phyloP scores from a whole-genome alignment of 2,329 filamentous ascomycete genomes.

The Aspergillus niger region DNA sequence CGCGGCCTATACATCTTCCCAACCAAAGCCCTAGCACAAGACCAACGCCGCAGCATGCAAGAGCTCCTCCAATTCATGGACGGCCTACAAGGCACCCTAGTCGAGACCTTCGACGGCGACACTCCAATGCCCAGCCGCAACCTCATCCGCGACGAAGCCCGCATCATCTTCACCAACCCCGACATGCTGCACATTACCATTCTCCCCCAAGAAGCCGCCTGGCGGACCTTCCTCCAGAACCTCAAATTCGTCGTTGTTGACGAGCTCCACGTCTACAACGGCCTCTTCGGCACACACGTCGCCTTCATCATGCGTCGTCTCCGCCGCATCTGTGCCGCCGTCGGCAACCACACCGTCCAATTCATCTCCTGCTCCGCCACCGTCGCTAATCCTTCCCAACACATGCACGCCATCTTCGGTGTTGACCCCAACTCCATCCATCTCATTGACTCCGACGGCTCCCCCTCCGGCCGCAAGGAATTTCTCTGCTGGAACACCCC shows the following conservation, averaged over 20 bases:
- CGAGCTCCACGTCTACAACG: conserved; percentile 95
- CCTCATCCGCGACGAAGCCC: conserved; percentile 78
- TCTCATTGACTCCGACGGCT: conserved; percentile 87
- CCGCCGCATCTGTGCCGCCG: conserved; percentile 80
- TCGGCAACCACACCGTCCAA: conserved; percentile 81
- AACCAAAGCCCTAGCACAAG: conserved; percentile 93
- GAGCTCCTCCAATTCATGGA: conserved; percentile 82
- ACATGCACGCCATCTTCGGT: conserved; percentile 94
- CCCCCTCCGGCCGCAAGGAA: conserved; percentile 87
- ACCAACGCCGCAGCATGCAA: conserved; percentile 84
- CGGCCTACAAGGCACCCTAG: conserved; percentile 70
- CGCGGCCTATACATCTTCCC: conserved; percentile 98
- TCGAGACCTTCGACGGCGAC: conserved; percentile 96
- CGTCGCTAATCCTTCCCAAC: conserved; percentile 85
- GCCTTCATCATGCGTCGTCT: conserved; percentile 92
- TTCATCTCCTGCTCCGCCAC: conserved; percentile 98
- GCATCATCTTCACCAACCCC: conserved; percentile 95
- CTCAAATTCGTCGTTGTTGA: conserved; percentile 87
- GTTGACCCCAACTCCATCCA: conserved; percentile 67
- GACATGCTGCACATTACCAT: conserved; percentile 98
- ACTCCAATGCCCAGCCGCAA: conserved; percentile 80
- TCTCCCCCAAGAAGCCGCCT: conserved; percentile 84
- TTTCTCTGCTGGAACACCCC: conserved; percentile 98
- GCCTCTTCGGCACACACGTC: conserved; percentile 89
- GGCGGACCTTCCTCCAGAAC: conserved; percentile 86